Base-by-base conservation (phyloP, 2,329 filamentous ascomycete genomes). In the Fusarium drepaniforme region DNA sequence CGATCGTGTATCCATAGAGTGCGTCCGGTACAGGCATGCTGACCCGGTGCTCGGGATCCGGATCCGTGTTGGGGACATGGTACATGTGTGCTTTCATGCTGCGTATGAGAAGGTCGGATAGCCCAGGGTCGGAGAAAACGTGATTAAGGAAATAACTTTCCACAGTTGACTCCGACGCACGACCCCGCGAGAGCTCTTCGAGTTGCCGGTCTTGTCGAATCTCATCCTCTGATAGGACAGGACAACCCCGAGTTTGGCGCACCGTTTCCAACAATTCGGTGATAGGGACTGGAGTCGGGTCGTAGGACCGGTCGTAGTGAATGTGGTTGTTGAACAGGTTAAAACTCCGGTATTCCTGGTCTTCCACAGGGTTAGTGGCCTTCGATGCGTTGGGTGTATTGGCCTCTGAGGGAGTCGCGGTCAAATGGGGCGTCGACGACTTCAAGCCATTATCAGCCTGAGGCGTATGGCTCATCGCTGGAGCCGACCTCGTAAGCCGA, bases 1-100 rank as follows among this genome's bases (percentile, higher is more conserved):
- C 5, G 5, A 12, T 35, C 51, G 25, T 70, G 38, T 72, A 74
- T 37, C 67, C 67, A 30, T 70, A 74, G 38, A 74, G 64, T 40
- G 70, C 51, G 18, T 74, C 70, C 3, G 70, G 72, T 2, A 40
- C 30, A 4, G 69, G 69, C 3, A 0, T 62, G 67, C 72, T 72
- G 38, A 72, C 62, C 25, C 49, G 51, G 30, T 42, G 18, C 0
- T 6, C 9, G 12, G 28, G 28, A 28, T 28, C 28, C 28, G 60
- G 49, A 18, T 21, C 28, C 11, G 37, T 51, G 46, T 9, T 53
- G 6, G 69, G 68, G n/a, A 72, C 64, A 23, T 38, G 7, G 21
- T 49, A 12, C 35, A 21, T 53, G 11, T 28, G 28, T 28, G 28
- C 28, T 28, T 5, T 51, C 49, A 35, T 18, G 35, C 15, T 35